These are phyloP conservation scores for Malus sieversii DNA, from an alignment of 306 rosid species.

Conservation along the genomic window DNA sequence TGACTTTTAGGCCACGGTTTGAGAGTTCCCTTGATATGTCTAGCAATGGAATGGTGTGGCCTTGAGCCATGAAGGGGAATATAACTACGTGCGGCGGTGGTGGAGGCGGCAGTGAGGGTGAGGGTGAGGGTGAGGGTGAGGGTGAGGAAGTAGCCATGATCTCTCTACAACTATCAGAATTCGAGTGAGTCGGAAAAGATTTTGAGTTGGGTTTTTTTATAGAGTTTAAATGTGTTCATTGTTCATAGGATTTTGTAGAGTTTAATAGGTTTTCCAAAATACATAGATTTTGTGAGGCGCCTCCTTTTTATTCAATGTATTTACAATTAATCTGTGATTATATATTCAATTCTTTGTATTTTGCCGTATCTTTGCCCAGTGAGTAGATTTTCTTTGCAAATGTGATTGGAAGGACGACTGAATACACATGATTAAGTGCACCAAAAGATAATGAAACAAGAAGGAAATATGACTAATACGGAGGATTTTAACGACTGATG, in stretches of 20 bases:
- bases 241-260: not conserved
- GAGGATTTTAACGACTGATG: not conserved
- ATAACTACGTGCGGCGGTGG: constrained; percentile 4
- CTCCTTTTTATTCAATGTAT: not conserved
- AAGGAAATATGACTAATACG: not conserved
- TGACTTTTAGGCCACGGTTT: constrained; percentile 3
- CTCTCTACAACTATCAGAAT: not conserved
- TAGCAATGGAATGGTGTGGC: constrained; percentile 28
- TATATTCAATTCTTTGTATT: not conserved
- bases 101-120: not conserved
- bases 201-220: not conserved
- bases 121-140: not conserved
- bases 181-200: not conserved
- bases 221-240: not conserved
- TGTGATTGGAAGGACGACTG: not conserved
- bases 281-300: not conserved
- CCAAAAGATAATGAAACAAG: not conserved
- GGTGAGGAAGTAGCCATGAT: not conserved
- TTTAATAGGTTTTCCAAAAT: not conserved
- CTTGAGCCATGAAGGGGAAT: constrained; percentile 29
- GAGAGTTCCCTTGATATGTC: constrained; percentile 19
- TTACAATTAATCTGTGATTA: not conserved
- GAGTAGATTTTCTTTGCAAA: not conserved
- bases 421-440: not conserved
- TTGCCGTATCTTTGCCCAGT: not conserved